Conservation (phyloP, 2,329 filamentous ascomycete species). For the Ophiostoma angusticollis region DNA sequence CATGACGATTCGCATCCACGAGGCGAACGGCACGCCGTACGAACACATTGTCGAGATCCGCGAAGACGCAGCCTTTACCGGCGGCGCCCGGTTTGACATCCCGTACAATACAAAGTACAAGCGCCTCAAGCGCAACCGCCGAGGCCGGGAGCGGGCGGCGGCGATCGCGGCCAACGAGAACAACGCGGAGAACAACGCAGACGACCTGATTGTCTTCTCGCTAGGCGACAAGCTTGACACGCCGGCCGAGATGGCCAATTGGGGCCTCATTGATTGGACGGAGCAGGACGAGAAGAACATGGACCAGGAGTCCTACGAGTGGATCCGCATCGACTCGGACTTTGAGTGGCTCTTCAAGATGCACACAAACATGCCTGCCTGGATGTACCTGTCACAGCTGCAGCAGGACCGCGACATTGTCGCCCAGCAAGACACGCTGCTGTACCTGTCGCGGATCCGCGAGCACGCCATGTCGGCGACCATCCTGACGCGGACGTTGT, state of each 20-base stretch:
- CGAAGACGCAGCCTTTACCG: constrained; percentile 50
- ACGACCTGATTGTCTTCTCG: constrained; percentile 68
- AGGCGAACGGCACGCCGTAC: constrained; percentile 94
- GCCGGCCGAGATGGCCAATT: constrained; percentile 68
- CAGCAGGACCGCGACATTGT: constrained; percentile 96
- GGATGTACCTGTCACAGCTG: constrained; percentile 96
- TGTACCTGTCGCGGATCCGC: constrained; percentile 55
- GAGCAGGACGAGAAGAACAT: constrained; percentile 79
- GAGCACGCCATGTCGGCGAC: constrained; percentile 76
- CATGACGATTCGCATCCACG: constrained; percentile 95
- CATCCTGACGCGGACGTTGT: constrained; percentile 75
- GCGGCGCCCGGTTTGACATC: constrained; percentile 70
- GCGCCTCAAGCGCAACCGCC: constrained; percentile 75
- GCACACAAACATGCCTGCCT: constrained; percentile 68
- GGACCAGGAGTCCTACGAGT: constrained; percentile 94
- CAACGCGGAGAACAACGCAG: constrained; percentile 38
- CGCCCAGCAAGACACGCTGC: constrained; percentile 65
- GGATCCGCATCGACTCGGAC: constrained; percentile 95
- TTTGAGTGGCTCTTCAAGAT: constrained; percentile 95
- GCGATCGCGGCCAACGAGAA: constrained; percentile 36
- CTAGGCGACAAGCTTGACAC: constrained; percentile 81
- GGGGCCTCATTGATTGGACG: constrained; percentile 81
- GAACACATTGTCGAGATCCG: constrained; percentile 96
- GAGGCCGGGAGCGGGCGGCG: constrained; percentile 65
- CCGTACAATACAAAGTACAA: constrained; percentile 99